These are phyloP conservation scores for Iodosphaeria phyllophila DNA, from an alignment of 2,329 filamentous ascomycete species.

Conservation along the genomic window DNA sequence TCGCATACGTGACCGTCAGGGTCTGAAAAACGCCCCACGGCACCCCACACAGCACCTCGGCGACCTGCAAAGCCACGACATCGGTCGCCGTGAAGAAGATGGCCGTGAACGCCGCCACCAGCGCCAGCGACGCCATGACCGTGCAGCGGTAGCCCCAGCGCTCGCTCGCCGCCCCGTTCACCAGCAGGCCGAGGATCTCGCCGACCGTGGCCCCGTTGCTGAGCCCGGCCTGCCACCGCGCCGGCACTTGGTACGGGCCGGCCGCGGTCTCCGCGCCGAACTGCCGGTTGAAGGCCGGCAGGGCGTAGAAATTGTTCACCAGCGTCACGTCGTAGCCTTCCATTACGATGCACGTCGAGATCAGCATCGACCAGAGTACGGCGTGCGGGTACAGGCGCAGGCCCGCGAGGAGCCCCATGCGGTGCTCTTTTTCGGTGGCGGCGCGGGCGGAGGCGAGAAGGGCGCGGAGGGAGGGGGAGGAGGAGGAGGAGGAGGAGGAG, in stretches of 20 bases:
- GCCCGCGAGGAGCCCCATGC: constrained; percentile 58
- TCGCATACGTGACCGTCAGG: constrained; percentile 45
- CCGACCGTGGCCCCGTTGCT: constrained; percentile 32
- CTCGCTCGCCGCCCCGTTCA: constrained; percentile 48
- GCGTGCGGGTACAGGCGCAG: constrained; percentile 75
- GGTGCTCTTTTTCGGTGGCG: constrained; percentile 43
- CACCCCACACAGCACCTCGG: constrained; percentile 44
- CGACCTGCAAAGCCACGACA: constrained; percentile 36
- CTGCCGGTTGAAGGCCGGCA: constrained; percentile 37
- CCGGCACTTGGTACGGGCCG: constrained; percentile 34
- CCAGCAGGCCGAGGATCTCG: constrained; percentile 45
- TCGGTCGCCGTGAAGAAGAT: constrained; percentile 47
- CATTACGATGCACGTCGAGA: constrained; percentile 86
- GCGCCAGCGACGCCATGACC: constrained; percentile 35
- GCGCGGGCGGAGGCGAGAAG: too few species aligned
- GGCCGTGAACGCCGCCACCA: constrained; percentile 36
- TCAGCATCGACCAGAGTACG: constrained; percentile 63
- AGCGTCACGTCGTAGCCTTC: constrained; percentile 74
- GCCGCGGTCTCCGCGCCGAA: constrained; percentile 29
- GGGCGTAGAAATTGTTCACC: constrained; percentile 61
- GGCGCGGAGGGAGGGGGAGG: too few species aligned
- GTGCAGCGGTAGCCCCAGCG: constrained; percentile 50
- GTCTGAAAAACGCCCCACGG: constrained; percentile 42
- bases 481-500: too few species aligned
- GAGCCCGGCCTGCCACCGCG: constrained; percentile 42